Percentiles rank a stretch among this genome's conserved stretches.
phyloP scores from a whole-genome alignment of 2,329 filamentous ascomycete species.

The Fusarium nelsonii region DNA sequence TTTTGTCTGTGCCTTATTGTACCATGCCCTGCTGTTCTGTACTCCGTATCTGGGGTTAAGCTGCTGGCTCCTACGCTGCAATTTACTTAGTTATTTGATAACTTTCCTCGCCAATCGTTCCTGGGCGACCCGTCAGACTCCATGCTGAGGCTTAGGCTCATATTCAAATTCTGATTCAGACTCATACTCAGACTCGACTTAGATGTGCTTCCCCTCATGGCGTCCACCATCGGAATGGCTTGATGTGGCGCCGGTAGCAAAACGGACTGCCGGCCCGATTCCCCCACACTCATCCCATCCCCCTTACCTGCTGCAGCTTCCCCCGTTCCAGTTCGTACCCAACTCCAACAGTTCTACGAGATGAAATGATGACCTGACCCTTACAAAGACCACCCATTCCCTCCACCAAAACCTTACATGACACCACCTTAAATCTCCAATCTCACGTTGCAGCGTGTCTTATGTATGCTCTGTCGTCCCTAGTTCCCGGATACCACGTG shows the following conservation, averaged over 20 bases:
- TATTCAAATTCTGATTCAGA: neutral
- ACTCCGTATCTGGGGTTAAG: neutral
- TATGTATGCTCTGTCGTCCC: conserved; percentile 21
- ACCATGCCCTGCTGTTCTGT: neutral
- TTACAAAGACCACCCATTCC: conserved; percentile 3
- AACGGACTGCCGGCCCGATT: conserved; percentile 47
- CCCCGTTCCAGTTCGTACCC: conserved; percentile 3
- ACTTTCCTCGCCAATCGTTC: neutral
- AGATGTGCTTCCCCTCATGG: conserved; percentile 19
- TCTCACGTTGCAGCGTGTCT: conserved; percentile 3
- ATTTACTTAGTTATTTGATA: neutral
- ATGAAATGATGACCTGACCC: conserved; percentile 23
- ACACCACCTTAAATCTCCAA: conserved; percentile 16
- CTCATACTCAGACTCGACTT: neutral
- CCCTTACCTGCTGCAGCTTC: conserved; percentile 32
- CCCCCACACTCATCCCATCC: conserved; percentile 44
- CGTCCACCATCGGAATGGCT: conserved; percentile 42
- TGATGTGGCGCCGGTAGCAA: conserved; percentile 43
- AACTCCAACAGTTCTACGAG: conserved; percentile 6
- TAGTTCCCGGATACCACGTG: conserved; percentile 42
- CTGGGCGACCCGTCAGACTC: neutral
- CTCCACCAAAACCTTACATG: conserved; percentile 8
- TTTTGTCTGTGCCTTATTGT: neutral
- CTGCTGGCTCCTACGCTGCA: neutral
- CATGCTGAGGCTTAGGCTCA: neutral